A percentile compares a stretch with the other conserved stretches of the same genome.
These are phyloP conservation scores for Arachnopeziza araneosa DNA, from an alignment of 2,329 filamentous ascomycete genomes.

Conservation along the genomic window DNA sequence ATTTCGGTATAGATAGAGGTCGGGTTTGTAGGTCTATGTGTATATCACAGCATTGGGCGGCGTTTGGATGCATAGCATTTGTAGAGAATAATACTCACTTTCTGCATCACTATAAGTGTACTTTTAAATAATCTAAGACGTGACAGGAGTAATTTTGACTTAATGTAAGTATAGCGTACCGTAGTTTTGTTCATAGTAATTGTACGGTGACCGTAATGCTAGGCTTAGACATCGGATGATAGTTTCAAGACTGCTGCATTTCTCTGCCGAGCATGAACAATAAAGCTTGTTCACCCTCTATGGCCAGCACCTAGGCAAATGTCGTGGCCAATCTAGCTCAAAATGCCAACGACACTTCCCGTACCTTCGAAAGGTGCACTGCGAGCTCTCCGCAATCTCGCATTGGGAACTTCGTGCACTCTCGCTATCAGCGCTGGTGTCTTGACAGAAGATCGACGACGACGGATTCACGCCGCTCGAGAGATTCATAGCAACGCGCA, in stretches of 20 bases:
- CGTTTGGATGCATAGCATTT: constrained; percentile 23
- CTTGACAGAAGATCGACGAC: constrained; percentile 51
- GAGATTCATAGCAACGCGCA: constrained; percentile 48
- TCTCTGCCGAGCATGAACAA: neutral
- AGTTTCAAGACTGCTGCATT: neutral
- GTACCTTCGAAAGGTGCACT: constrained; percentile 51
- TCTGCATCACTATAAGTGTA: neutral
- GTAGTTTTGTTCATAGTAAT: neutral
- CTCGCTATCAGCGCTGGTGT: constrained; percentile 38
- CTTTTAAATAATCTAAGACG: neutral
- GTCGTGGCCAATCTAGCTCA: constrained; percentile 18
- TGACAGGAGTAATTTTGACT: no score
- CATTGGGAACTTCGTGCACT: constrained; percentile 53
- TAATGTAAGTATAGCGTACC: neutral
- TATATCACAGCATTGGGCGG: constrained; percentile 27
- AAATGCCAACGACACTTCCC: constrained; percentile 36
- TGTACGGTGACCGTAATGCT: neutral
- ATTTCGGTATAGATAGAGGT: neutral
- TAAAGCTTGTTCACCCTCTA: neutral
- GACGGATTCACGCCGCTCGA: constrained; percentile 46
- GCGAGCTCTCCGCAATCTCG: constrained; percentile 49
- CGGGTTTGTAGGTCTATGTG: neutral
- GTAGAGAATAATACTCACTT: constrained; percentile 29
- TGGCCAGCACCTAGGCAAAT: constrained; percentile 1
- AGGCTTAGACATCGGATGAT: neutral